Evolutionary conservation across 78 protist genomes (phyloP).

Genomic region (Dictyostelium firmibasis): DNA sequence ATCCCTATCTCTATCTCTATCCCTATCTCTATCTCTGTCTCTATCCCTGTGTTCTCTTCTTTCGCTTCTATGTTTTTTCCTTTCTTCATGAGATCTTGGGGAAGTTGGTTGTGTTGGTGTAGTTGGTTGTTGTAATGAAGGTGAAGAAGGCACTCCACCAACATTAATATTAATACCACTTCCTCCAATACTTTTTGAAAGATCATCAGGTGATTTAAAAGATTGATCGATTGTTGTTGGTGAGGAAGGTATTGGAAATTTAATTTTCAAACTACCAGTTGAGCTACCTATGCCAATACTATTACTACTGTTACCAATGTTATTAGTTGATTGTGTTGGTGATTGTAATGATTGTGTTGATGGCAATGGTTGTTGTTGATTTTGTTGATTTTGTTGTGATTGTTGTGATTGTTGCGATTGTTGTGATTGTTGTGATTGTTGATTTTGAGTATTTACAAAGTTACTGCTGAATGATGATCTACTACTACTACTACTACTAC

Average conservation of each 20-base stretch:
- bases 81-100: neutral
- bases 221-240: neutral
- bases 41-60: constrained; percentile 18
- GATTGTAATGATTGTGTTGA: neutral
- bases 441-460: neutral
- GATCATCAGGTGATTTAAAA: neutral
- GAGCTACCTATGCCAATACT: neutral
- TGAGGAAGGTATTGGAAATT: constrained; percentile 14
- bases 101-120: neutral
- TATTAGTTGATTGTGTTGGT: neutral
- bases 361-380: neutral
- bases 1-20: neutral
- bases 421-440: neutral
- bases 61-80: neutral
- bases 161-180: neutral
- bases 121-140: neutral
- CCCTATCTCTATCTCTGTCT: neutral
- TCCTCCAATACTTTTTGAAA: neutral
- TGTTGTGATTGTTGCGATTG: neutral
- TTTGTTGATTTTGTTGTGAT: neutral
- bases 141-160: neutral
- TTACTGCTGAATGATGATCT: neutral
- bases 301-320: neutral
- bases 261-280: constrained; percentile 4
- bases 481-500: neutral